These are phyloP conservation scores for Diplotaxis tenuifolia DNA, from an alignment of 345 rosid species.

Conservation along the genomic window DNA sequence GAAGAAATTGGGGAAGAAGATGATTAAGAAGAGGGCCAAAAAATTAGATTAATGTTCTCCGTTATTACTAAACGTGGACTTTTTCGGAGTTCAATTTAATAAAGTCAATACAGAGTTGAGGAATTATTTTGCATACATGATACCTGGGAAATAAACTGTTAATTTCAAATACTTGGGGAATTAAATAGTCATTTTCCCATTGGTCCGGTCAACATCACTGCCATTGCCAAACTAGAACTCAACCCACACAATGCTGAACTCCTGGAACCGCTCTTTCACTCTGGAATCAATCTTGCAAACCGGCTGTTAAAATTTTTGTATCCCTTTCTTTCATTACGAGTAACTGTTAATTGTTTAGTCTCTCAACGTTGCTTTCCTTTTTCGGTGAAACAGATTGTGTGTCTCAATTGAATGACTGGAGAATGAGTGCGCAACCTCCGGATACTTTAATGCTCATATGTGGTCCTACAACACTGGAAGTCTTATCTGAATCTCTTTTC, in stretches of 20 bases:
- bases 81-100: not conserved
- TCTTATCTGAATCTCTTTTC: not conserved
- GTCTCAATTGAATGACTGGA: not conserved
- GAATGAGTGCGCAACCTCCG: not conserved
- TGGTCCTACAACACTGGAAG: not conserved
- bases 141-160: not conserved
- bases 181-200: not conserved
- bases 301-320: no score
- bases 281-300: not conserved
- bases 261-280: not conserved
- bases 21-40: not conserved
- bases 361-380: no score
- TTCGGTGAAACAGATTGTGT: no score
- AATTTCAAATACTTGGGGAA: no score
- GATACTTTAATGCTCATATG: not conserved
- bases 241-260: not conserved
- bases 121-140: not conserved
- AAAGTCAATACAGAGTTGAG: not conserved
- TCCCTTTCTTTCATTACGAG: no score
- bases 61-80: not conserved
- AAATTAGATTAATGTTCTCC: not conserved
- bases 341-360: no score
- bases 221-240: not conserved
- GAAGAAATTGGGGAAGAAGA: not conserved
- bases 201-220: not conserved